A percentile compares a stretch with the other conserved stretches of the same genome.
Conservation (phyloP, 306 rosid genomes). For the Psophocarpus tetragonolobus region DNA sequence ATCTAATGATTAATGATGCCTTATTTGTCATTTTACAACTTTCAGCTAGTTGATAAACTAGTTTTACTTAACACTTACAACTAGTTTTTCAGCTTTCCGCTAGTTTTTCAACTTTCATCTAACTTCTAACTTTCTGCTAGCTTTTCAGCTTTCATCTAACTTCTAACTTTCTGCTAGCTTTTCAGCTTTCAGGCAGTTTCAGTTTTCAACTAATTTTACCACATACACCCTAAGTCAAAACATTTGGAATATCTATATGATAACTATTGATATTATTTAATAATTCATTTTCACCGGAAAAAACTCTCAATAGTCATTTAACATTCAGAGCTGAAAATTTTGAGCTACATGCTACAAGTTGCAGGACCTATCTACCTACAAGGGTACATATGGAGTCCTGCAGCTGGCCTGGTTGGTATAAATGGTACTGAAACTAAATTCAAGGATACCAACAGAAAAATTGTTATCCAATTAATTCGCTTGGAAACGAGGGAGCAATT, state of each 20-base stretch:
- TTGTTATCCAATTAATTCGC: background rate
- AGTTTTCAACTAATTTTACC: too few species aligned
- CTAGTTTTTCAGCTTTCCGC: too few species aligned
- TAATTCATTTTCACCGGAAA: constrained; percentile 1
- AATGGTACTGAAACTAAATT: background rate
- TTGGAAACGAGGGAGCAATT: background rate
- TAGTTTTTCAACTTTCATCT: too few species aligned
- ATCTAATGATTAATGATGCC: too few species aligned
- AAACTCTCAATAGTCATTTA: constrained; percentile 17
- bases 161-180: too few species aligned
- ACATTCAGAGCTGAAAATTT: background rate
- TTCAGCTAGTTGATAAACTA: too few species aligned
- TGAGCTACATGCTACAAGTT: constrained; percentile 7
- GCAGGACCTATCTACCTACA: background rate
- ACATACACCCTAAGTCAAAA: too few species aligned
- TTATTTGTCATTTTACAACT: too few species aligned
- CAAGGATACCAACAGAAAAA: background rate
- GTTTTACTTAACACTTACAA: too few species aligned
- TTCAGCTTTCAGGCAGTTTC: too few species aligned
- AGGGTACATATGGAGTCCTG: background rate
- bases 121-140: too few species aligned
- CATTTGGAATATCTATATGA: background rate
- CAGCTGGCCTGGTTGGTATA: background rate
- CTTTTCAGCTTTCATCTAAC: too few species aligned
- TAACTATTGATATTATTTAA: background rate